Conservation (phyloP, 2,329 filamentous ascomycete genomes). For the Sphaceloma murrayae region DNA sequence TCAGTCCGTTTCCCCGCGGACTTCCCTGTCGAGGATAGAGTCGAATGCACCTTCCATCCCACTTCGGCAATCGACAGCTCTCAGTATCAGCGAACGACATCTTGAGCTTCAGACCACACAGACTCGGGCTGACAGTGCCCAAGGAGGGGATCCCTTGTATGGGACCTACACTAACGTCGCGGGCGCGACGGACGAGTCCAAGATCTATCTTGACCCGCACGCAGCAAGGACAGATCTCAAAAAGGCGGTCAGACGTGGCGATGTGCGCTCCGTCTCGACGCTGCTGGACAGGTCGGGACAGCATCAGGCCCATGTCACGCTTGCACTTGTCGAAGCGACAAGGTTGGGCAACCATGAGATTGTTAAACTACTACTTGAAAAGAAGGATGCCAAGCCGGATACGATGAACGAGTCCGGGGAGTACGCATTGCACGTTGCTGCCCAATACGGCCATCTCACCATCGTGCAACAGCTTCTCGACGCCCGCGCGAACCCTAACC, state of each 20-base stretch:
- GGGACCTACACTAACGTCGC: constrained; percentile 4
- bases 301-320: constrained; percentile 1
- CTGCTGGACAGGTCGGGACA: constrained; percentile 7
- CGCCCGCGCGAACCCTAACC: constrained; percentile 15
- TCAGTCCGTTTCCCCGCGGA: constrained; percentile 1
- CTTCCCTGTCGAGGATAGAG: constrained; percentile 1
- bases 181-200: constrained; percentile 1
- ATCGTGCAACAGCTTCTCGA: constrained; percentile 16
- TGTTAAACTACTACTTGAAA: constrained; percentile 6
- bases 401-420: not conserved
- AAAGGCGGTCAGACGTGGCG: not conserved
- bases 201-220: constrained; percentile 5
- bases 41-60: not conserved
- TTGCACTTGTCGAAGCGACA: constrained; percentile 3
- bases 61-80: constrained; percentile 1
- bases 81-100: not conserved
- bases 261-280: constrained; percentile 2
- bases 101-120: not conserved
- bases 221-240: not conserved
- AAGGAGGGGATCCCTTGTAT: constrained; percentile 4
- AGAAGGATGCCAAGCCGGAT: constrained; percentile 10
- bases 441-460: constrained; percentile 11
- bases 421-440: constrained; percentile 12
- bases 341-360: constrained; percentile 1
- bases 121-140: not conserved